Base-by-base conservation (phyloP, 2,329 filamentous ascomycete species). In the Lasiodiplodia hormozganensis region DNA sequence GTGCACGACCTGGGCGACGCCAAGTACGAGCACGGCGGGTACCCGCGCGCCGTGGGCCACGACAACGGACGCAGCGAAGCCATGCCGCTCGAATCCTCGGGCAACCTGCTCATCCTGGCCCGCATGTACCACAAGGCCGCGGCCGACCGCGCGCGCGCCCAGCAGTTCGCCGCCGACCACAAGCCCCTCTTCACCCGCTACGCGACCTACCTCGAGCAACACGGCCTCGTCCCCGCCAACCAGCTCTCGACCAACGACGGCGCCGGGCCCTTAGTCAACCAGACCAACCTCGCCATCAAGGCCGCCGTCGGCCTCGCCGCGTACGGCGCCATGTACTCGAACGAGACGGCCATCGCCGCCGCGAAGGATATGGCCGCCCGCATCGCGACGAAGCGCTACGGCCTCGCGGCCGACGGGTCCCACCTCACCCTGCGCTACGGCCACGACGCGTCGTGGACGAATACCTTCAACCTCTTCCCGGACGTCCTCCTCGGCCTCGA, bases 221-320 rank as follows among this genome's bases (percentile, higher is more conserved):
- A 82, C 51, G 76, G 79, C 36, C 72, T 82, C 38, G 70, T 81
- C 67, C 80, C 81, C 6, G 72, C 75, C 3, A 72, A 76, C 34
- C 82, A 84, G 68, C 73, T 82, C 28, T 80, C 79, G 1, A 82
- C 81, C 11, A 82, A 82, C 67, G 82, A 84, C 69, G 79, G 78
- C 28, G 77, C 79, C 3, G 80, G 81, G 0, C 73, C 75, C 4
- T 73, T 80, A 2, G 73, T 78, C 7, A 84, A 84, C 53, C 80
- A 84, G 69, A 84, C 83, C 12, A 81, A 82, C 65, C 77, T 85
- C 4, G 82, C 82, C 10, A 80, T 84, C 71, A 84, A 84, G 70
- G 78, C 82, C 4, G 81, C 82, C 11, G 79, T 85, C 6, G 83
- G 78, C 1, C 76, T 85, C n/a, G 80, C 79, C 52, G 82, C 83